Evolutionary conservation across 257 asterid genomes (phyloP).

Genomic region (Solanum verrucosum): DNA sequence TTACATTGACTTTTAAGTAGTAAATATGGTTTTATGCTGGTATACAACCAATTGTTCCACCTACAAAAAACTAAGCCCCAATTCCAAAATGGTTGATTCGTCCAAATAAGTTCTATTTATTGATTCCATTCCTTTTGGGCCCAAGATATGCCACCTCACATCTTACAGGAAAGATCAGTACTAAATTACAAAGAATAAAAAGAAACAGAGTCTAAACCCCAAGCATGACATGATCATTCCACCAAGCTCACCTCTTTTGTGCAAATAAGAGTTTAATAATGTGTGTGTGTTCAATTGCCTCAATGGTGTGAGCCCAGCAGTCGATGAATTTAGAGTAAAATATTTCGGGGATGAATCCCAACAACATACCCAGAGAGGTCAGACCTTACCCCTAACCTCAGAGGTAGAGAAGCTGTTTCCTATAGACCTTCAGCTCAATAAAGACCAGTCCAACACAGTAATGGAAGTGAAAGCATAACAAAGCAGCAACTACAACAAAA

Average conservation of each 20-base stretch:
- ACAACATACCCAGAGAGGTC: not conserved
- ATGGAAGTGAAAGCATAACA: not conserved
- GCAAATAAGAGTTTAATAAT: not conserved
- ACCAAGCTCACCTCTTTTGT: not conserved
- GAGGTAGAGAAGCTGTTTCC: not conserved
- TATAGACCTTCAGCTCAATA: not conserved
- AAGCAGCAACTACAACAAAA: not conserved
- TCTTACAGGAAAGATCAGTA: not conserved
- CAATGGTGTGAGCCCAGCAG: not conserved
- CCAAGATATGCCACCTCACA: not conserved
- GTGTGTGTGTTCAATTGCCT: not conserved
- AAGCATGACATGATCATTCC: not conserved
- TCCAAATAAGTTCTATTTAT: not conserved
- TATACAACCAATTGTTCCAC: not conserved
- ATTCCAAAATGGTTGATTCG: not conserved
- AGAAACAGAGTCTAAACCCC: not conserved
- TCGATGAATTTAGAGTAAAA: not conserved
- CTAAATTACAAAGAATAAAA: not conserved
- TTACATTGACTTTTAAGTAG: not conserved
- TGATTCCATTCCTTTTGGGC: not conserved
- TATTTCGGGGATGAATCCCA: not conserved
- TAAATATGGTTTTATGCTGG: not conserved
- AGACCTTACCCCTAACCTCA: not conserved
- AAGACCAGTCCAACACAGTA: not conserved
- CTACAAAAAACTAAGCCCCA: not conserved